phyloP scores from a whole-genome alignment of 2,329 filamentous ascomycete species.

The Nothomitra cinnamomea region DNA sequence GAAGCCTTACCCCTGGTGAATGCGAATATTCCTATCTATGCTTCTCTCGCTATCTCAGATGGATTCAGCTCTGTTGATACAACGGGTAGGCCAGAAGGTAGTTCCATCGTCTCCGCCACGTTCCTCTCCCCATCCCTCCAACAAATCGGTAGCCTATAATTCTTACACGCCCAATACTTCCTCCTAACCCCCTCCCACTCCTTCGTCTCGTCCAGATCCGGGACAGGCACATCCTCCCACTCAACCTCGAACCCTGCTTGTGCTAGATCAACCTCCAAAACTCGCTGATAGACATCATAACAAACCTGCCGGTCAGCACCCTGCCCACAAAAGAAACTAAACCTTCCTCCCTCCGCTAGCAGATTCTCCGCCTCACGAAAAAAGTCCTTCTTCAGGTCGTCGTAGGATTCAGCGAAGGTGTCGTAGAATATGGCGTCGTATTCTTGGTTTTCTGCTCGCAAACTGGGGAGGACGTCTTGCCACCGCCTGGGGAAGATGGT shows the following conservation, averaged over 20 bases:
- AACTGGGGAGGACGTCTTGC: slow-evolving; percentile 59
- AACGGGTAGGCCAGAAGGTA: no score
- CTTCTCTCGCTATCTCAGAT: no score
- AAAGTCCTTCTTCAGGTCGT: slow-evolving; percentile 72
- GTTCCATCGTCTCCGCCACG: no score
- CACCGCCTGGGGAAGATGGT: slow-evolving; percentile 54
- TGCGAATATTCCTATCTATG: no score
- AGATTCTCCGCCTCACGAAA: slow-evolving; percentile 39
- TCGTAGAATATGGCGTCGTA: slow-evolving; percentile 95
- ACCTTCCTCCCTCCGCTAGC: slow-evolving; percentile 34
- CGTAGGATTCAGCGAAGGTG: slow-evolving; percentile 90
- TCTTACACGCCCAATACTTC: slow-evolving; percentile 76
- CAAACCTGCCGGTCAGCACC: slow-evolving; percentile 84
- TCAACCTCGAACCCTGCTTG: slow-evolving; percentile 82
- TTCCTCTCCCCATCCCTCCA: no score
- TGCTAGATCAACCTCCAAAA: slow-evolving; percentile 77
- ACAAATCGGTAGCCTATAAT: slow-evolving; percentile 58
- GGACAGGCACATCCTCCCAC: slow-evolving; percentile 64
- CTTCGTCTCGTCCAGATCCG: slow-evolving; percentile 49
- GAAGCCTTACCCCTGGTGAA: no score
- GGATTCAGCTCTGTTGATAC: no score
- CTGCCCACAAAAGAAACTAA: slow-evolving; percentile 55
- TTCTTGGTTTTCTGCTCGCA: slow-evolving; percentile 49
- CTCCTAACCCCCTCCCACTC: slow-evolving; percentile 83
- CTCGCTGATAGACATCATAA: slow-evolving; percentile 68